Evolutionary conservation across 768 basidiomycete genomes (phyloP), one percentile per base, ranked within the genome.

Genomic region (Amanita inopinata): DNA sequence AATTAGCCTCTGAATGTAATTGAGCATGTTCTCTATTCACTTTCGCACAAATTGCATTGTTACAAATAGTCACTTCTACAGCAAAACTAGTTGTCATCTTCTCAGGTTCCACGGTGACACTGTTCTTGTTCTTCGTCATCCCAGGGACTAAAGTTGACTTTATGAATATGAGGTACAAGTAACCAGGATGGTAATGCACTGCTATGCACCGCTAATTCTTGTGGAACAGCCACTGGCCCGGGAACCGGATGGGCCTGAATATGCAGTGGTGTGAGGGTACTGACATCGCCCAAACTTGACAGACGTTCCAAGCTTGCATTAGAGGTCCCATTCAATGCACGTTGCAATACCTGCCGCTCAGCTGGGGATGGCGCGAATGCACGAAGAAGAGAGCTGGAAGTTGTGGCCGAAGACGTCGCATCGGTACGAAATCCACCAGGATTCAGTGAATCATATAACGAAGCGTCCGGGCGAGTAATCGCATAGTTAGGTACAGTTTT

Each of bases 351-450:
- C 61, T 88, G 83, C 32, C 88, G 83, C 69, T 92, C 88, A 48
- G 80, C 86, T 41, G 81, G 83, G 49, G 87, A 90, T 23, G 87
- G 88, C 25, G 85, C 87, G 59, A 92, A 92, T 12, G 87, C 88
- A 54, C 83, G 85, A 45, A 86, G 66, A 15, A 78, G 61, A 22
- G 71, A 73, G 34, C 56, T 71, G 7, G 70, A 66, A 3, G 76
- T 69, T 2, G 69, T 55, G 0, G 67, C 51, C 1, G 64, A 56
- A 3, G 68, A 46, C 33, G 63, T 49, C 35, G 59, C 48, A 39
- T 53, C 55, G 11, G 61, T 49, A 31, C 63, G 64, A 9, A 74
- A 61, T n/a, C 79, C 76, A 32, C 69, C 78, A 12, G 80, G 78
- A 52, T 80, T 79, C 25, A 81, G 62, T 12, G 72, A 73, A 47